A percentile compares a stretch with the other conserved stretches of the same genome.
Conservation (phyloP, 192 early-diverging fungal species). For the Pilobolus umbonatus region DNA sequence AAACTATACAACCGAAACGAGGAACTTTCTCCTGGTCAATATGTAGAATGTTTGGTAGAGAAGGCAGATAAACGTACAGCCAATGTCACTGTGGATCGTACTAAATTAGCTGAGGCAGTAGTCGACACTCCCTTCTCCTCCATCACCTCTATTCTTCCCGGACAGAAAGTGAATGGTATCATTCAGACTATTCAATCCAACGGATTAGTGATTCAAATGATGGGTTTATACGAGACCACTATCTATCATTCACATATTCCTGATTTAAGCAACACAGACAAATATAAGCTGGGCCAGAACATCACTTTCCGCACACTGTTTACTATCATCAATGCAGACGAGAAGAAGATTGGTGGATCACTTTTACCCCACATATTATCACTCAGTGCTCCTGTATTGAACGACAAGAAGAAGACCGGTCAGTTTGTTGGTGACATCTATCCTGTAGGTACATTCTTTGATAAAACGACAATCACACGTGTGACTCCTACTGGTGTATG, state of each 20-base stretch:
- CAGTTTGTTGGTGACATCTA: constrained; percentile 39
- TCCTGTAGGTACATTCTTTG: constrained; percentile 69
- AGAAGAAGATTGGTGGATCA: constrained; percentile 58
- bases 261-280: constrained; percentile 43
- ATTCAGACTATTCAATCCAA: constrained; percentile 57
- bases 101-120: constrained; percentile 44
- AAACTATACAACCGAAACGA: constrained; percentile 54
- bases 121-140: constrained; percentile 51
- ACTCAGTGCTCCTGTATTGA: constrained; percentile 23
- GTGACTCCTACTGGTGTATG: constrained; percentile 58
- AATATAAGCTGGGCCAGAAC: constrained; percentile 58
- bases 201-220: constrained; percentile 69
- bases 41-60: constrained; percentile 61
- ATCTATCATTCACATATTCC: constrained; percentile 59
- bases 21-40: constrained; percentile 69
- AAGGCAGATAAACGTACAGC: constrained; percentile 61
- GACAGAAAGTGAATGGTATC: constrained; percentile 63
- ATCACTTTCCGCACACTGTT: constrained; percentile 71
- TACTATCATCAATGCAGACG: constrained; percentile 59
- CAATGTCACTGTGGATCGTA: constrained; percentile 61
- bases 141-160: constrained; percentile 79
- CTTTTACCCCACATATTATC: constrained; percentile 52
- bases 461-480: constrained; percentile 56
- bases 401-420: constrained; percentile 14
- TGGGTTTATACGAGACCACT: constrained; percentile 79